A percentile compares a stretch with the other conserved stretches of the same genome.
phyloP scores from a whole-genome alignment of 805 yeast genomes.

The Candida tammaniensis region DNA sequence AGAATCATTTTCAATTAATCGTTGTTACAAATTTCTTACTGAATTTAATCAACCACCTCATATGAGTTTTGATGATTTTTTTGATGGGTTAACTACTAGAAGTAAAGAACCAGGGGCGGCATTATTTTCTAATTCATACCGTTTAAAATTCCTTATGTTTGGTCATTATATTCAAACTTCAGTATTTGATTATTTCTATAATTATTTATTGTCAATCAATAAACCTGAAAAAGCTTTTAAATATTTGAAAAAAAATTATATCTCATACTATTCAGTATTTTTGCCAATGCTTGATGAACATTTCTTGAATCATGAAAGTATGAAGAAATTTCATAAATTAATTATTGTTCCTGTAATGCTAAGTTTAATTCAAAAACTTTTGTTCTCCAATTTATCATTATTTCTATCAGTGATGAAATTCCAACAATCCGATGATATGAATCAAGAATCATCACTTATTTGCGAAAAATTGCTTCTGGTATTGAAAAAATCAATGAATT shows the following conservation, averaged over 20 bases:
- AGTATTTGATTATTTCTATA: slow-evolving; percentile 27
- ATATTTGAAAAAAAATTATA: slow-evolving; percentile 21
- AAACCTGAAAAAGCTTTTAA: slow-evolving; percentile 29
- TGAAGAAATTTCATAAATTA: slow-evolving; percentile 26
- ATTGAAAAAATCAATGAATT: slow-evolving; percentile 19
- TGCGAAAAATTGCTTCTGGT: too few relatives aligned
- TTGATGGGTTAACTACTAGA: not conserved
- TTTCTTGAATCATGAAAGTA: slow-evolving; percentile 1
- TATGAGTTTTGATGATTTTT: not conserved
- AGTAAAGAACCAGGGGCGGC: not conserved
- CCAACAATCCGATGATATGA: too few relatives aligned
- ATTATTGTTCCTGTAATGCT: slow-evolving; percentile 30
- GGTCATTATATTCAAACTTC: too few relatives aligned
- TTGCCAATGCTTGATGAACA: slow-evolving; percentile 7
- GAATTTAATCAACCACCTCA: not conserved
- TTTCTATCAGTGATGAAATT: too few relatives aligned
- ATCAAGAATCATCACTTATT: too few relatives aligned
- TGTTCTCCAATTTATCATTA: slow-evolving; percentile 23
- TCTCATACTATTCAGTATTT: slow-evolving; percentile 21
- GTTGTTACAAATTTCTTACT: not conserved
- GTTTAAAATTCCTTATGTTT: not conserved
- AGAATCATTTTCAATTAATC: not conserved
- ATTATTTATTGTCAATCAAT: slow-evolving; percentile 32
- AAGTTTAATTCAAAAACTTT: slow-evolving; percentile 35
- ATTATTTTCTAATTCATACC: not conserved